Evolutionary conservation across 164 flowering plant genomes (phyloP), one percentile per base, ranked within the genome.

Genomic region (Tinospora cordifolia): DNA sequence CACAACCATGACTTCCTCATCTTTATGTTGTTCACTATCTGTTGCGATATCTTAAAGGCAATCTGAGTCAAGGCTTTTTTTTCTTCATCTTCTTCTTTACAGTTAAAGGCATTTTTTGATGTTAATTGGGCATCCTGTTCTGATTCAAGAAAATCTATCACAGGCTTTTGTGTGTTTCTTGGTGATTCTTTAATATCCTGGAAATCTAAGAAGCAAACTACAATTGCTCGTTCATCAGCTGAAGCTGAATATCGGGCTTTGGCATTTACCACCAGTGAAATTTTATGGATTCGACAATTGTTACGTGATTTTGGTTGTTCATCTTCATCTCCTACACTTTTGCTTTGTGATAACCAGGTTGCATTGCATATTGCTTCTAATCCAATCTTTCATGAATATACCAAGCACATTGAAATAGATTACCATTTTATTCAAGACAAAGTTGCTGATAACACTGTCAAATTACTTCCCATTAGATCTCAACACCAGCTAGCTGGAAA

Each of bases 211-310:
- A 72, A 72, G 30, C n/a, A 72, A 38, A 21, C 27, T 1, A 62
- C 60, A 12, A 40, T 24, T 30, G 36, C 36, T 30, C 36, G 36
- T 1, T 30, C 36, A 1, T 30, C 36, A 2, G 36, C 36, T 30
- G 70, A 72, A 13, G 70, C 64, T 0, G 75, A 66, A 34, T 73
- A 73, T 62, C 41, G 70, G 0, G 27, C 71, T 3, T 62, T 30
- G 36, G 72, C 49, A 1, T 22, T 38, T 0, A 62, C 59, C 8
- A 21, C 11, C 19, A 24, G 59, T 62, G 71, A 74, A 38, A 2
- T 64, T 4, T 1, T 12, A 0, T 64, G 67, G 44, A 5, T 64
- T 0, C 19, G 15, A 8, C 38, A 17, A 5, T 0, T 64, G 0
- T 34, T 64, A 1, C 2, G 15, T 1, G 67, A 64, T 36, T 15